Base-by-base conservation (phyloP, 2,329 filamentous ascomycete species). In the Daldinia eschscholtzii region DNA sequence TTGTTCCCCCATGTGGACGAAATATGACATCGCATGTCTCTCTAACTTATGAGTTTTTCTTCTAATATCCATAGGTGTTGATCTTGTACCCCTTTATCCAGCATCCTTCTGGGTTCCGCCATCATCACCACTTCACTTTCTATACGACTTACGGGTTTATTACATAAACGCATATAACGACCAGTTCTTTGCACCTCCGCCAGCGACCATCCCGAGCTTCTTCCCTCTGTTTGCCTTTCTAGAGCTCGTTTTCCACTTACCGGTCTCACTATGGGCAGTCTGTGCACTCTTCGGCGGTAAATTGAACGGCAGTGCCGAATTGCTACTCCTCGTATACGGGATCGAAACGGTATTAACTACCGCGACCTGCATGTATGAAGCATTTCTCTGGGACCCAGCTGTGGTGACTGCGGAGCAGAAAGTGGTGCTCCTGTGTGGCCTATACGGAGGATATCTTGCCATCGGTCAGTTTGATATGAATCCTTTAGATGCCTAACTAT, bases 31-130 rank as follows among this genome's bases (percentile, higher is more conserved):
- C 33, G 2, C 33, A 9, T 9, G 33, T 10, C 10, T 10, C 33
- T 35, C 6, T 35, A 30, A 13, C 15, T 30, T 30, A n/a, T 50
- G n/a, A 39, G 35, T 26, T 46, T 37, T 18, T 53, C 39, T 39
- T 56, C 67, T 68, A 68, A 64, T 46, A 65, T 28, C 15, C 10
- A 10, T 63, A 88, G 87, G 82, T 71, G 81, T 88, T 52, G 87
- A 89, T 72, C 83, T 86, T 55, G 82, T 87, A 39, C 81, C 82
- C 35, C 81, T 87, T 71, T 88, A 88, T 75, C 87, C 87, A 0
- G 65, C 74, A 1, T 78, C 76, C 57, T 81, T 88, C 52, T 86
- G 82, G 77, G 74, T 78, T 2, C 65, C 79, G 0, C 73, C 80
- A 0, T 79, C 76, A 4, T 76, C 82, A 0, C 86, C 86, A 0